Conservation (phyloP, 2,329 filamentous ascomycete genomes). For the Hymenoscyphus scutula region DNA sequence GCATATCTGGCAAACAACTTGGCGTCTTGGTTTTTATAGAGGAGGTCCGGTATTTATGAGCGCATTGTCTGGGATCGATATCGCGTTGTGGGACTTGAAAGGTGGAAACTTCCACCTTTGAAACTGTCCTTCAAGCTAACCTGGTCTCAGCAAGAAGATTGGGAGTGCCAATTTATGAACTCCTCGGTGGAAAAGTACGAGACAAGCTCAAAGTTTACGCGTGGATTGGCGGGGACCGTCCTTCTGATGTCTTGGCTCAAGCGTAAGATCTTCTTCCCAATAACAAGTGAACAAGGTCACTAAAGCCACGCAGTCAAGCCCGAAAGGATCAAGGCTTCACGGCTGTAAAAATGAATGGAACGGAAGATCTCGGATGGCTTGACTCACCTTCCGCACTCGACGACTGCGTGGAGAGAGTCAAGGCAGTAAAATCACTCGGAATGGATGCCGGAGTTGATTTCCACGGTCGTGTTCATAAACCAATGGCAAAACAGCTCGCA, state of each 20-base stretch:
- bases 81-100: constrained; percentile 53
- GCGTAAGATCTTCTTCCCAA: constrained; percentile 46
- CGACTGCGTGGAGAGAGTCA: constrained; percentile 63
- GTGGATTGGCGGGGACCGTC: constrained; percentile 76
- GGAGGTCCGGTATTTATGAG: constrained; percentile 80
- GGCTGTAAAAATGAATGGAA: constrained; percentile 76
- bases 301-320: constrained; percentile 45
- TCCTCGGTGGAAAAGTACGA: constrained; percentile 72
- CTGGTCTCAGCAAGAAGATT: constrained; percentile 48
- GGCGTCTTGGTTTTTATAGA: constrained; percentile 71
- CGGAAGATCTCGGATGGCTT: constrained; percentile 72
- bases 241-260: constrained; percentile 61
- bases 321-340: constrained; percentile 62
- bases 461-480: constrained; percentile 72
- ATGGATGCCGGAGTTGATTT: constrained; percentile 76
- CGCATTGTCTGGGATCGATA: constrained; percentile 73
- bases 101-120: constrained; percentile 1
- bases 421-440: constrained; percentile 65
- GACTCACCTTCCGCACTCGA: constrained; percentile 67
- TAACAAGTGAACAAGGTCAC: background rate
- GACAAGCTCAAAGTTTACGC: constrained; percentile 70
- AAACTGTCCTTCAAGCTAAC: constrained; percentile 1
- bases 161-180: constrained; percentile 67
- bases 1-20: constrained; percentile 74
- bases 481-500: constrained; percentile 78